Evolutionary conservation across 441 rosid species (phyloP).

Genomic region (Capsella rubella): DNA sequence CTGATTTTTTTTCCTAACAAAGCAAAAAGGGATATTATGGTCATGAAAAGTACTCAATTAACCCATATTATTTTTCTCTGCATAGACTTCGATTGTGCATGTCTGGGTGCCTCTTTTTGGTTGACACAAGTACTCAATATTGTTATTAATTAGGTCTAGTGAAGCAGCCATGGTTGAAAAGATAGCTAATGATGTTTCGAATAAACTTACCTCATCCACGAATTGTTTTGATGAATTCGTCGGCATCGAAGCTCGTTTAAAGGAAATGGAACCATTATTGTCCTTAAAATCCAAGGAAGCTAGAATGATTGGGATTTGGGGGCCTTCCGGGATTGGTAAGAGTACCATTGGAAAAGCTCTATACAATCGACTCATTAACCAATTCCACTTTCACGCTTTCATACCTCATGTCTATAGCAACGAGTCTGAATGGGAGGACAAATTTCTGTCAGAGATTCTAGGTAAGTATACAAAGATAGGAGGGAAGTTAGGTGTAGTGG

Average conservation of each 20-base stretch:
- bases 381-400: not conserved
- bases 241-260: constrained; percentile 16
- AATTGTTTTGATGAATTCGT: constrained; percentile 14
- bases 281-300: not conserved
- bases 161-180: constrained; percentile 23
- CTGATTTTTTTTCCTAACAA: no score
- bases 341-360: constrained; percentile 20
- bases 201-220: not conserved
- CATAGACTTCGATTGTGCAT: not conserved
- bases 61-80: no score
- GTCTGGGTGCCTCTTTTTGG: no score
- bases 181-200: constrained; percentile 6
- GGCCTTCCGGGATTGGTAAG: constrained; percentile 36
- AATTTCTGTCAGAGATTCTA: constrained; percentile 15
- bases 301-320: constrained; percentile 17
- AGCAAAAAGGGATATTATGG: no score
- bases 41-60: no score
- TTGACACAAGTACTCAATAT: not conserved
- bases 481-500: not conserved
- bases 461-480: not conserved
- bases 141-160: constrained; percentile 17
- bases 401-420: not conserved
- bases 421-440: constrained; percentile 6
- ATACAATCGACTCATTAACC: not conserved
- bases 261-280: not conserved